Conservation (phyloP, 2,329 filamentous ascomycete species). For the Epicoccum nigrum region DNA sequence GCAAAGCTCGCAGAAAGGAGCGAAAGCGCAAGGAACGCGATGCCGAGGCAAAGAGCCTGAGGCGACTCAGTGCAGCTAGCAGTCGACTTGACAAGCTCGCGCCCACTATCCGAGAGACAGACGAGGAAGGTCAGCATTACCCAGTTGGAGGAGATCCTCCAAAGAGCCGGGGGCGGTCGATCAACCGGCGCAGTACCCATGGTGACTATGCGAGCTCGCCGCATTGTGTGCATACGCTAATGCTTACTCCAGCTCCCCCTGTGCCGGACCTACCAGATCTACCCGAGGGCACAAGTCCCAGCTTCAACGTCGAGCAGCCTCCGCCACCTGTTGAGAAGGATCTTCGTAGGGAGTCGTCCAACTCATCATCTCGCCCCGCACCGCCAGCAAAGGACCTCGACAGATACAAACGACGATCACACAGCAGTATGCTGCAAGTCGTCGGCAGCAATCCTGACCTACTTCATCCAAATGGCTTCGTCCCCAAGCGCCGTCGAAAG, state of each 20-base stretch:
- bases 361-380: constrained; percentile 78
- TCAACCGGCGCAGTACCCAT: constrained; percentile 69
- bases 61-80: constrained; percentile 86
- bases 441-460: constrained; percentile 73
- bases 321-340: constrained; percentile 80
- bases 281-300: constrained; percentile 61
- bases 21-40: constrained; percentile 86
- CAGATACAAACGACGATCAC: constrained; percentile 66
- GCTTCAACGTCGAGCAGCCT: constrained; percentile 53
- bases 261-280: constrained; percentile 77
- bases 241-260: constrained; percentile 41
- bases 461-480: constrained; percentile 61
- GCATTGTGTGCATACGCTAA: constrained; percentile 37
- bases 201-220: constrained; percentile 29
- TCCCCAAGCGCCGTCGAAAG: constrained; percentile 63
- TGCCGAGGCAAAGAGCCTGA: constrained; percentile 75
- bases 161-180: constrained; percentile 75
- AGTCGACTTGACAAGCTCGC: constrained; percentile 83
- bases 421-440: constrained; percentile 85
- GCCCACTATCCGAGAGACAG: constrained; percentile 76
- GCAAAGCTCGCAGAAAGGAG: constrained; percentile 81
- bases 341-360: constrained; percentile 66
- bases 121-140: constrained; percentile 69
- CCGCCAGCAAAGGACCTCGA: constrained; percentile 81
- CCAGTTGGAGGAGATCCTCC: constrained; percentile 62